Evolutionary conservation across 2,329 filamentous ascomycete species (phyloP), one percentile per base, ranked within the genome.

Genomic region (Leptographium procerum): DNA sequence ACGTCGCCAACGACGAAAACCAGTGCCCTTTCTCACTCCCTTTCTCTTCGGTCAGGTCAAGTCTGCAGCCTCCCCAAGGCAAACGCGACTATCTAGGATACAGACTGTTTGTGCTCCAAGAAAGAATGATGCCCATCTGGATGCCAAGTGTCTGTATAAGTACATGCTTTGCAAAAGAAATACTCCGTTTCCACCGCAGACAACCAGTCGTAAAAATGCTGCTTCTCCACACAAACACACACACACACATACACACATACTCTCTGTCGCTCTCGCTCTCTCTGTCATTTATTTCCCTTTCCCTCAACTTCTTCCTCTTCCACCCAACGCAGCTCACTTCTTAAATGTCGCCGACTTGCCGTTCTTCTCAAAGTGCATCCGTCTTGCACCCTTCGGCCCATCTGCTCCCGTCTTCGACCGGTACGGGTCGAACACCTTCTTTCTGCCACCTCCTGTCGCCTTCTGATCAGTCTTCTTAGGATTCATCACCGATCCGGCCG

Each of bases 291-390:
- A 22, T 1, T 4, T n/a, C 11, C n/a, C 14, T 33, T 22, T 5
- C 9, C 40, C 24, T 7, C 7, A 1, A n/a, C 10, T 19, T 58
- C n/a, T n/a, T n/a, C n/a, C n/a, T n/a, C n/a, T n/a, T n/a, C n/a
- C n/a, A n/a, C n/a, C n/a, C n/a, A n/a, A n/a, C n/a, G n/a, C n/a
- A n/a, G n/a, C n/a, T n/a, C 34, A 58, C 52, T 73, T 74, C 65
- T 74, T 74, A n/a, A 76, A 77, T 48, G 69, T 72, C 13, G 71
- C 70, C 26, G 68, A 66, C 64, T 70, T 71, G 31, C 68, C 67
- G 29, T 62, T 60, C 65, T 65, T 65, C 53, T 69, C 69, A 24
- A 64, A 64, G 51, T 71, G 67, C 64, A 68, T 65, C 59, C 64
- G 64, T 57, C 69, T 63, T 48, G 66, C 70, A 13, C 65, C 65